Conservation (phyloP, 768 basidiomycete genomes). For the Trametes meyenii region DNA sequence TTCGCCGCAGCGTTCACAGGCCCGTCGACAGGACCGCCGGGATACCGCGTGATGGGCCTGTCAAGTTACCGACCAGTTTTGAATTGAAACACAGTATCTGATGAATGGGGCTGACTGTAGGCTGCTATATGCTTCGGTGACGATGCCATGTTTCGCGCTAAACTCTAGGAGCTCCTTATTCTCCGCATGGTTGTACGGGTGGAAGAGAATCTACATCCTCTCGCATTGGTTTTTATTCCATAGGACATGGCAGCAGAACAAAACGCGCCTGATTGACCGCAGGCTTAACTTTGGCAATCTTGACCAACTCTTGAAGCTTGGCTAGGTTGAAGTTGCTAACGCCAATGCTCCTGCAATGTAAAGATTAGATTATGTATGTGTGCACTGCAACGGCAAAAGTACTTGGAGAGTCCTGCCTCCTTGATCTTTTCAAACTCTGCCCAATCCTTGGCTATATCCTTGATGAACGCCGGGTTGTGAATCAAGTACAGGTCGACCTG, state of each 20-base stretch:
- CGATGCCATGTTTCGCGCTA: conserved; percentile 58
- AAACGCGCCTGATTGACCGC: conserved; percentile 69
- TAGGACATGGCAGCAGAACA: neutral
- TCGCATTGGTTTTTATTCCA: neutral
- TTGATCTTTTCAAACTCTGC: conserved; percentile 57
- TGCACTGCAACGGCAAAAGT: neutral
- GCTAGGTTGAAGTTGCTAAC: conserved; percentile 67
- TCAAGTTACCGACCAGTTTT: no score
- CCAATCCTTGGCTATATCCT: conserved; percentile 47
- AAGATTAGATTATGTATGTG: neutral
- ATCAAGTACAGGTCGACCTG: conserved; percentile 75
- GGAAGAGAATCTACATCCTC: conserved; percentile 56
- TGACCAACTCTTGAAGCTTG: conserved; percentile 54
- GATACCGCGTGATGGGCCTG: conserved; percentile 61
- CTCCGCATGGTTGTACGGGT: conserved; percentile 71
- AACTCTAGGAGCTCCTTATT: conserved; percentile 58
- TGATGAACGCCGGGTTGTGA: conserved; percentile 46
- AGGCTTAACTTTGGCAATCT: conserved; percentile 56
- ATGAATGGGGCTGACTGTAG: conserved; percentile 45
- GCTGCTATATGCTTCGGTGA: conserved; percentile 66
- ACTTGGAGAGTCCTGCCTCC: conserved; percentile 45
- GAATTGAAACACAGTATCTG: neutral
- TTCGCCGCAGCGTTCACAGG: conserved; percentile 55
- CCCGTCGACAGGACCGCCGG: conserved; percentile 67
- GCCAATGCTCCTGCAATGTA: conserved; percentile 59